Base-by-base conservation (phyloP, 371 early-diverging fungal species). In the Nematocida ausubeli region DNA sequence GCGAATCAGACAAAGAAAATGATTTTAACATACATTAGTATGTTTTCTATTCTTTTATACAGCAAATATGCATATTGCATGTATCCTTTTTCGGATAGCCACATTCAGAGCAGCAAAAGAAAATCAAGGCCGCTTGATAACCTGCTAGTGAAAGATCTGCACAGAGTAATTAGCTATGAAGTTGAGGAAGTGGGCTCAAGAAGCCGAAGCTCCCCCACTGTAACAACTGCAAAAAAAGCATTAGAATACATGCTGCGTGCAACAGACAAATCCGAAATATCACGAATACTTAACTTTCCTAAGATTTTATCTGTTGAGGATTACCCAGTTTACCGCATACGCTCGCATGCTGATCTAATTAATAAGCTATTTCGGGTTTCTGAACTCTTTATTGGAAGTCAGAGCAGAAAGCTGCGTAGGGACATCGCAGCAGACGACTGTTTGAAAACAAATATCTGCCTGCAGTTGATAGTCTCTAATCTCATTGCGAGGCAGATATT, bases 381-480 rank as follows among this genome's bases (percentile, higher is more conserved):
- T 19, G 55, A 55, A 26, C n/a, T 55, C 12, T 24, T 55, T 55
- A 55, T 55, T 12, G 55, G 55, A 22, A 55, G 24, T 30, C 9
- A 55, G 1, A 30, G 24, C 12, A 24, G 12, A 24, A 9, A 26
- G 1, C 9, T 55, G 12, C 12, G 55, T 19, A 55, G 12, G 24
- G 55, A 55, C 55, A 22, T 55, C 24, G 26, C 32, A 19, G 55
- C 24, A 9, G 55, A 55, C 12, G 24, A 19, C 9, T 55, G 12
- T 24, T 24, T 19, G 55, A 4, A 12, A 55, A 55, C 22, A 22
- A 55, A 55, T 55, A 55, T 22, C 12, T 26, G 22, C 24, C 12
- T 55, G 24, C 55, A 55, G 55, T 1, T 55, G 24, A 55, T 55
- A 26, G 55, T 55, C 12, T 55, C 55, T 30, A 55, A 55, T 24